Evolutionary conservation across 2,329 filamentous ascomycete species (phyloP).

Genomic region (Trichoderma pleuroti): DNA sequence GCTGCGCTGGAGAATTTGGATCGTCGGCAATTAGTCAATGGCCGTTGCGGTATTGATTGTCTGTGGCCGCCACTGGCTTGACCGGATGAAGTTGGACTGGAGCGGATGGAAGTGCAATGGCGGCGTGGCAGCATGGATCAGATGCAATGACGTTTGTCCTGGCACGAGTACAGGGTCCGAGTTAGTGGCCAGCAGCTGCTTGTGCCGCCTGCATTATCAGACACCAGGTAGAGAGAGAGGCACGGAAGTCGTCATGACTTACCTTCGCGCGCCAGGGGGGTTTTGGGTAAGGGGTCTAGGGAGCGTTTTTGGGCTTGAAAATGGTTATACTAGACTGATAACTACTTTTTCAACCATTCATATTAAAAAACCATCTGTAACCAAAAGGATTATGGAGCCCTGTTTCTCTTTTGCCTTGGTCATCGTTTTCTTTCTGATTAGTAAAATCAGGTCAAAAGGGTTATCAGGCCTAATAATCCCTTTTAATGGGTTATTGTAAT

Average conservation of each 20-base stretch:
- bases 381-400: too few relatives aligned
- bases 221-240: neutral
- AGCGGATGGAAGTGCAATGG: neutral
- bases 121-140: neutral
- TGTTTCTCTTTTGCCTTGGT: too few relatives aligned
- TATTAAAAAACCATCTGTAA: too few relatives aligned
- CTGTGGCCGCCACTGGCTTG: neutral
- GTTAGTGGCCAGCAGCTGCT: neutral
- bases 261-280: too few relatives aligned
- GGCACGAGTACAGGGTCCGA: neutral
- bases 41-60: conserved; percentile 2
- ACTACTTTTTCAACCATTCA: too few relatives aligned
- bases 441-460: too few relatives aligned
- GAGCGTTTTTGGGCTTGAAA: too few relatives aligned
- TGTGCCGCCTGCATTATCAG: neutral
- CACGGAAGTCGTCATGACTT: neutral
- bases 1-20: conserved; percentile 5
- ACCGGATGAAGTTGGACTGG: neutral
- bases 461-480: too few relatives aligned
- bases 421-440: too few relatives aligned
- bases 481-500: too few relatives aligned
- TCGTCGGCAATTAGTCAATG: conserved; percentile 6
- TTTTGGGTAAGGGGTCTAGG: too few relatives aligned
- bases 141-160: neutral
- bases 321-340: too few relatives aligned